Evolutionary conservation across 2,329 filamentous ascomycete genomes (phyloP), one percentile per base, ranked within the genome.

Genomic region (Monosporascus sp.): DNA sequence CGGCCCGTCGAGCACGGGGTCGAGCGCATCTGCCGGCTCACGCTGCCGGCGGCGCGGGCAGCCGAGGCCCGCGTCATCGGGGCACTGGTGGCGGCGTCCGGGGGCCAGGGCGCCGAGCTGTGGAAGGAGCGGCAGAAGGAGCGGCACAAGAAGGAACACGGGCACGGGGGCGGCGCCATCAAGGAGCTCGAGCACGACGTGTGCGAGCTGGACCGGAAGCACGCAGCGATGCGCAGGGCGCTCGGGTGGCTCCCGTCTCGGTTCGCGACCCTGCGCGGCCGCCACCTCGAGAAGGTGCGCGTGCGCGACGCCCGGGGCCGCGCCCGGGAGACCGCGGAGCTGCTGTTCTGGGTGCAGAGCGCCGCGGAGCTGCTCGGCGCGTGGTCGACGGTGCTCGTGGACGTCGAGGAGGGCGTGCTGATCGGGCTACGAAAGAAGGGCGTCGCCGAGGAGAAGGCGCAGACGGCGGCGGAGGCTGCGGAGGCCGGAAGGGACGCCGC

Each of bases 331-430:
- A 5, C 4, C 3, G 6, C 2, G 17, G 47, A 57, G n/a, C 34
- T 45, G 7, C 8, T n/a, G 8, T 39, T 24, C n/a, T 58, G 57
- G 58, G 24, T 52, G 6, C 34, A 36, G 27, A 22, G 15, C 14
- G 47, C 53, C 11, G 39, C 25, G 27, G 51, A 55, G 22, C 31
- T 63, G 25, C n/a, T 63, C 20, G 17, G 22, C 18, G 25, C 36
- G 5, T 62, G 58, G 57, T 50, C 24, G 2, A 25, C 24, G 22
- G 20, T 56, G 5, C 14, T 56, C n/a, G 9, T 57, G 27, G 55
- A 53, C 15, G 44, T 53, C 9, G 51, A 62, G 34, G 51, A 60
- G 51, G 57, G 57, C 36, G 27, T 58, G 24, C 31, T 62, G 17
- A 48, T 57, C 15, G 15, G 41, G 31, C 25, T 59, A 14, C 39